A percentile compares a stretch with the other conserved stretches of the same genome.
phyloP scores from a whole-genome alignment of 305 asterid species.

The Fraxinus albicans region DNA sequence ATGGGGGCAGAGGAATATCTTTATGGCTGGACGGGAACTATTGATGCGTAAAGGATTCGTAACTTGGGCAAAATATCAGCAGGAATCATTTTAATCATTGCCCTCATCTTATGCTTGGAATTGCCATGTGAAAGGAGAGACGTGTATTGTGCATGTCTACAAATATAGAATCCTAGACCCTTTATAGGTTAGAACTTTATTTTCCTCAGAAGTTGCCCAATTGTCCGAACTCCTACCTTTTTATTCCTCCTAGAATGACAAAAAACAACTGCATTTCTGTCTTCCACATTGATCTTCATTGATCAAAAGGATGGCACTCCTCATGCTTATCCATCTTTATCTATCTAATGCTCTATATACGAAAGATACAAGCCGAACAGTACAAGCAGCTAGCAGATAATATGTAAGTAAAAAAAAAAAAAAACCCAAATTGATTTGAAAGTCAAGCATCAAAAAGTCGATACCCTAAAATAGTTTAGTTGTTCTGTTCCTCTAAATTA shows the following conservation, averaged over 20 bases:
- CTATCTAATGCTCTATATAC: background rate
- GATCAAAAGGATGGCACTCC: background rate
- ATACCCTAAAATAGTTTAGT: background rate
- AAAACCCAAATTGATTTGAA: background rate
- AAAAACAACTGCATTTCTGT: background rate
- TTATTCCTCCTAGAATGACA: background rate
- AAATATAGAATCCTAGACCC: slow-evolving; percentile 9
- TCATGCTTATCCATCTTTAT: background rate
- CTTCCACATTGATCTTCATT: background rate
- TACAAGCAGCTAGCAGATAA: background rate
- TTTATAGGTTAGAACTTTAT: background rate
- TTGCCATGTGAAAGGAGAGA: background rate
- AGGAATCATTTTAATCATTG: background rate
- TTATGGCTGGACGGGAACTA: background rate
- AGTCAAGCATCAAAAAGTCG: background rate
- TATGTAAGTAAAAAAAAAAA: background rate
- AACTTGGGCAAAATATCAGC: background rate
- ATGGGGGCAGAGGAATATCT: background rate
- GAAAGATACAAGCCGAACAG: background rate
- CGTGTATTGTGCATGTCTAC: background rate
- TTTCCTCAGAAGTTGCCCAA: background rate
- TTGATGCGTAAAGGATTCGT: background rate
- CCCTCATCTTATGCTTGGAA: background rate
- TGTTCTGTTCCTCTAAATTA: background rate
- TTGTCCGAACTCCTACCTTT: background rate